These are phyloP conservation scores for Boletus fagicola DNA, from an alignment of 768 basidiomycete species.

Conservation along the genomic window DNA sequence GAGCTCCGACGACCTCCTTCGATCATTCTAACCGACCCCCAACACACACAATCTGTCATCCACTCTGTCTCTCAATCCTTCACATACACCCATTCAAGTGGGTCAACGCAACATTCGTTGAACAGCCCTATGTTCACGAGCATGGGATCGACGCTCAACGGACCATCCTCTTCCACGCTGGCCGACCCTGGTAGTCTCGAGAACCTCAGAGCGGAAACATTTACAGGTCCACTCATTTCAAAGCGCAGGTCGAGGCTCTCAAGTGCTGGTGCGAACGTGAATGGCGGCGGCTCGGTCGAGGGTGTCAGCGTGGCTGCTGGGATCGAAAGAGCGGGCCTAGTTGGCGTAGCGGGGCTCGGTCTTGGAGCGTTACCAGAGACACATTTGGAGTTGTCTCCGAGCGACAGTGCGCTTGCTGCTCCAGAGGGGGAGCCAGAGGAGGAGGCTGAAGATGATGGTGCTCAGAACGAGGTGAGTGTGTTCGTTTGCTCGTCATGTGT, in stretches of 20 bases:
- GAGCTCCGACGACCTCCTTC: constrained; percentile 48
- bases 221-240: constrained; percentile 15
- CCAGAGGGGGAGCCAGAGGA: constrained; percentile 28
- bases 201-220: constrained; percentile 28
- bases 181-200: constrained; percentile 20
- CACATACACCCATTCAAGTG: constrained; percentile 27
- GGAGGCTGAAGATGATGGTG: constrained; percentile 40
- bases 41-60: constrained; percentile 31
- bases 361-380: constrained; percentile 38
- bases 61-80: constrained; percentile 35
- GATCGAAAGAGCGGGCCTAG: constrained; percentile 21
- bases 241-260: constrained; percentile 31
- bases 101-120: constrained; percentile 40
- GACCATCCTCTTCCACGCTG: constrained; percentile 11
- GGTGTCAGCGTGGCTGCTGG: constrained; percentile 16
- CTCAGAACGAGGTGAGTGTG: constrained; percentile 65
- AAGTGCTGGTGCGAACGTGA: constrained; percentile 27
- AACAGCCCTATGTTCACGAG: constrained; percentile 17
- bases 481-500: not conserved
- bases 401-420: constrained; percentile 52
- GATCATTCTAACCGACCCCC: constrained; percentile 51
- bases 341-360: constrained; percentile 29
- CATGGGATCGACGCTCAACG: constrained; percentile 30
- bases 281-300: constrained; percentile 24
- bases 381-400: no score